Base-by-base conservation (phyloP, 352 stramenopile genomes). In the Peronospora belbahrii region DNA sequence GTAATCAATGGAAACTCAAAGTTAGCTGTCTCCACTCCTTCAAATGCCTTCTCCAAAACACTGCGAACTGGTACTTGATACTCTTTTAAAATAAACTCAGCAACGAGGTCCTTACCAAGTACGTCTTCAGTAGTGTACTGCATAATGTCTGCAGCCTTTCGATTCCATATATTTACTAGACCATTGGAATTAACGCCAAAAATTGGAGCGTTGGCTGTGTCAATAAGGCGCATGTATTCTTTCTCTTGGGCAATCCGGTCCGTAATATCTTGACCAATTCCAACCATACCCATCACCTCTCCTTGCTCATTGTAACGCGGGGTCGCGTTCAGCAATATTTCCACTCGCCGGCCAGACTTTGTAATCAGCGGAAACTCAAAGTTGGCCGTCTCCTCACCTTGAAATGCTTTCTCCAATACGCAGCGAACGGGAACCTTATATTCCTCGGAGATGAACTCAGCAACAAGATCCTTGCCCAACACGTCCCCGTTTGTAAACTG, bases 111-210 rank as follows among this genome's bases (percentile, higher is more conserved):
- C 24, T 78, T 50, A 17, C 70, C 79, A 25, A 94, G 70, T 5
- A 88, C 83, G 58, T 95, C 85, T 52, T 88, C 56, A 24, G 70
- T 76, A 4, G 62, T 67, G 52, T 88, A 95, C 28, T 87, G 79
- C 27, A 80, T 92, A 33, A 83, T 77, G 28, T 80, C 77, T n/a
- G 70, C 64, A 37, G 74, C 81, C 44, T 86, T 89, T 10, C 85
- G 55, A 52, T 95, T 84, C 72, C 72, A 84, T 42, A 80, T 78
- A 42, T 82, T 82, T 4, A 84, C 67, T 9, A 60, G 30, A 10
- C 66, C 65, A 28, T 83, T 65, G 2, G 55, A 59, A 46, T 88
- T 70, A 17, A 85, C 65, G 42, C 73, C 76, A 55, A 88, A 83
- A 25, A 85, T 85, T 4, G 74, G 69, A 35, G 71, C 65, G 49